Percentiles rank a stretch among this genome's conserved stretches.
Evolutionary conservation across 2,329 filamentous ascomycete species (phyloP).

Genomic region (Pezicula rhizophila): DNA sequence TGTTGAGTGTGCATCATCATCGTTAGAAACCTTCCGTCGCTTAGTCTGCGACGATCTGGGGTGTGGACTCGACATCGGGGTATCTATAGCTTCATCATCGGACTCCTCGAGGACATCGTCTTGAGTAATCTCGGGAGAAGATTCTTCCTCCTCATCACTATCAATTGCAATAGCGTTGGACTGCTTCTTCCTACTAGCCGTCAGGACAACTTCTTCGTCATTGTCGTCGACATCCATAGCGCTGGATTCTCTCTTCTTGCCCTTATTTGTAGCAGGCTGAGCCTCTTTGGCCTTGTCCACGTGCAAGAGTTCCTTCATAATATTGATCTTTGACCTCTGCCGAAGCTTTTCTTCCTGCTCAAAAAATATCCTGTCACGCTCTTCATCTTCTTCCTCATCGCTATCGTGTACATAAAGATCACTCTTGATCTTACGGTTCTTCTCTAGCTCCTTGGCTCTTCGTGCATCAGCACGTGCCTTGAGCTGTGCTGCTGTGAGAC

Average conservation of each 20-base stretch:
- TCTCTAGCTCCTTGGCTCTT: constrained; percentile 66
- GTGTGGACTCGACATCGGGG: constrained; percentile 34
- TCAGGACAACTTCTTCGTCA: constrained; percentile 19
- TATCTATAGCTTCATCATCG: constrained; percentile 30
- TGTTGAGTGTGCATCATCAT: constrained; percentile 22
- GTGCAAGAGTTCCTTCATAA: constrained; percentile 24
- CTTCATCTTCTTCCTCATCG: constrained; percentile 84
- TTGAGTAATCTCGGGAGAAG: constrained; percentile 12
- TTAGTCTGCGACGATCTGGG: constrained; percentile 28
- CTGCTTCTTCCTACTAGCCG: constrained; percentile 15
- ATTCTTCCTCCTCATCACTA: constrained; percentile 26
- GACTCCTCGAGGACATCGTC: constrained; percentile 22
- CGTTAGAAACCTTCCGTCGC: constrained; percentile 29
- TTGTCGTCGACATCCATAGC: constrained; percentile 17
- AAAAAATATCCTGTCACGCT: constrained; percentile 71
- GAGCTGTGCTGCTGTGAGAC: constrained; percentile 56
- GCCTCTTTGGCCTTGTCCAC: constrained; percentile 13
- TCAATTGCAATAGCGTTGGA: constrained; percentile 17
- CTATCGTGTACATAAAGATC: constrained; percentile 73
- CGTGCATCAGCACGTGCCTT: constrained; percentile 54
- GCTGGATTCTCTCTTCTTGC: constrained; percentile 13
- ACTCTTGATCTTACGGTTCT: constrained; percentile 76
- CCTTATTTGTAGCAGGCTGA: neutral
- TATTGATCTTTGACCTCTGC: constrained; percentile 34
- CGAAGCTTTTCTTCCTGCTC: constrained; percentile 64